Percentiles rank a stretch among this genome's conserved stretches.
Conservation (phyloP, 257 asterid genomes). For the Nicotiana tomentosiformis region DNA sequence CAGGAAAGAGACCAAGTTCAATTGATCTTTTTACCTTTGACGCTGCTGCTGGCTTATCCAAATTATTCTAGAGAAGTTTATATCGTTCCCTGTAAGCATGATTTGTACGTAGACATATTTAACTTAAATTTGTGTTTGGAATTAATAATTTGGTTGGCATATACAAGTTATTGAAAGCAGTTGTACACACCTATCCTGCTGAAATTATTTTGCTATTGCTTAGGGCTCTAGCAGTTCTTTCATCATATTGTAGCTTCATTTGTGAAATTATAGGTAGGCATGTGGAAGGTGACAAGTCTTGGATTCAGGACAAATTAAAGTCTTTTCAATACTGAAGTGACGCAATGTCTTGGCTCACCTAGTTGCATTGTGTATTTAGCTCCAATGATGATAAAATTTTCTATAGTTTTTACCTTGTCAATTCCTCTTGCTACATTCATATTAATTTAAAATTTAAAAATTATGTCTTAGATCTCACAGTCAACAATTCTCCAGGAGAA, state of each 20-base stretch:
- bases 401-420: not conserved
- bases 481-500: not conserved
- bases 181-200: not conserved
- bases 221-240: not conserved
- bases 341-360: not conserved
- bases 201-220: not conserved
- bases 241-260: not conserved
- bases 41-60: not conserved
- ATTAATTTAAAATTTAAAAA: not conserved
- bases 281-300: slow-evolving; percentile 3
- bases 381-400: not conserved
- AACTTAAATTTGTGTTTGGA: not conserved
- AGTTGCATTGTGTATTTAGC: not conserved
- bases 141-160: not conserved
- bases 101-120: not conserved
- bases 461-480: not conserved
- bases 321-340: not conserved
- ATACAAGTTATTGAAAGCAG: not conserved
- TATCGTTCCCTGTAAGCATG: not conserved
- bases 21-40: not conserved
- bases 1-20: not conserved
- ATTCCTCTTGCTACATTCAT: not conserved
- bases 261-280: not conserved
- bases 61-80: not conserved
- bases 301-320: not conserved